Evolutionary conservation across 768 basidiomycete species (phyloP).

Genomic region (Termitomyces sp.): DNA sequence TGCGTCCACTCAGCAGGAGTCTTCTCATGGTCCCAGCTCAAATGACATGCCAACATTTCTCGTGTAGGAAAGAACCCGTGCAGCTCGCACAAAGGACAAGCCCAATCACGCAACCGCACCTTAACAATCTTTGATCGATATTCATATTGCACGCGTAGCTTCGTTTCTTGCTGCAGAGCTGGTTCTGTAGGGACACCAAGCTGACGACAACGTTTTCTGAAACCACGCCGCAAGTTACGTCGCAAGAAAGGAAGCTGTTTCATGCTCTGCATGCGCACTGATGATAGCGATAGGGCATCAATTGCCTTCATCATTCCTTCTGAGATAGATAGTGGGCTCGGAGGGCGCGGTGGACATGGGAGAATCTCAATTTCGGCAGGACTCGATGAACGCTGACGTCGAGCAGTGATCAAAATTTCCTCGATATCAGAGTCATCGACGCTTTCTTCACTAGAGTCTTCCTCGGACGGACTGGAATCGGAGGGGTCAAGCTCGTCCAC

Average conservation of each 20-base stretch:
- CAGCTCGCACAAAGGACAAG: conserved; percentile 56
- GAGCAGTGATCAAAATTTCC: conserved; percentile 9
- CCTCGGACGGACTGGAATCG: conserved; percentile 5
- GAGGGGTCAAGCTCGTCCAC: conserved; percentile 4
- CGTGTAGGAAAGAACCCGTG: conserved; percentile 40
- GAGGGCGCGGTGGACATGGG: conserved; percentile 12
- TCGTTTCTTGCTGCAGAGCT: conserved; percentile 15
- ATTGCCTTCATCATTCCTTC: conserved; percentile 33
- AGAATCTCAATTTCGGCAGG: conserved; percentile 21
- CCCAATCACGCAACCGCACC: conserved; percentile 34
- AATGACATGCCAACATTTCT: conserved; percentile 45
- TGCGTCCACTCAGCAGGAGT: conserved; percentile 38
- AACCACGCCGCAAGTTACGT: conserved; percentile 51
- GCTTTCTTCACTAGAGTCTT: background rate
- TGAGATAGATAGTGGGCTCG: conserved; percentile 3
- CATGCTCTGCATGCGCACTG: conserved; percentile 36
- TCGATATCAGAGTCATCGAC: conserved; percentile 9
- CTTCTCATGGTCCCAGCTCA: conserved; percentile 48
- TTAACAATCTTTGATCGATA: conserved; percentile 25
- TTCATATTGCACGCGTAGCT: conserved; percentile 14
- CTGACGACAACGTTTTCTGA: conserved; percentile 39
- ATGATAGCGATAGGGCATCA: conserved; percentile 28
- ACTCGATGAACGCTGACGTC: conserved; percentile 16
- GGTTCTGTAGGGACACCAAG: conserved; percentile 32
- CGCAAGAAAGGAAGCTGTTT: conserved; percentile 54